phyloP scores from a whole-genome alignment of 768 basidiomycete genomes.

The Cystobasidium ongulense region DNA sequence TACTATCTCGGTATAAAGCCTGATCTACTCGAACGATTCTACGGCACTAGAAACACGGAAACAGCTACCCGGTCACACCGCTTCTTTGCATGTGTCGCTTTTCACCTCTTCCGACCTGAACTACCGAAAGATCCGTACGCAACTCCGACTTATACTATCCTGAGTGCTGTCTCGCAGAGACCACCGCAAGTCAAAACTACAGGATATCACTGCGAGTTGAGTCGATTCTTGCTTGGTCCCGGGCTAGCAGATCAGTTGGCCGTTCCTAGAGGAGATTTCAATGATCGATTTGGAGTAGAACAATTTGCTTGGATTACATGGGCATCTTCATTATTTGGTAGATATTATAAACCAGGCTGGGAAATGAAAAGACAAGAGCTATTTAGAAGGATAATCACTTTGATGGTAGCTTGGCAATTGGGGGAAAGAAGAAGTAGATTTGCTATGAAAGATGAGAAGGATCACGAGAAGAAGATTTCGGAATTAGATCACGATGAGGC shows the following conservation, averaged over 20 bases:
- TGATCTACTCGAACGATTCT: constrained; percentile 36
- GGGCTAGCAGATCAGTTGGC: constrained; percentile 42
- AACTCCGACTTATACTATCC: constrained; percentile 42
- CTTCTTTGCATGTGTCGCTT: constrained; percentile 43
- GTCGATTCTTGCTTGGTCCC: constrained; percentile 41
- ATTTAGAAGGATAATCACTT: constrained; percentile 38
- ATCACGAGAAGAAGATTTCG: constrained; percentile 35
- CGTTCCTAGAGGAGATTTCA: constrained; percentile 33
- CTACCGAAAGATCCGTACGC: constrained; percentile 30
- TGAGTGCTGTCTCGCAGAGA: constrained; percentile 39
- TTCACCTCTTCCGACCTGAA: constrained; percentile 40
- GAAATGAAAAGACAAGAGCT: constrained; percentile 38
- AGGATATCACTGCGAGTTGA: constrained; percentile 39
- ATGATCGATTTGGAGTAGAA: constrained; percentile 14
- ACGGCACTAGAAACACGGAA: constrained; percentile 34
- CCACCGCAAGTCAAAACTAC: constrained; percentile 38
- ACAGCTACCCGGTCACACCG: constrained; percentile 30
- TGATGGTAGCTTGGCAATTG: constrained; percentile 44
- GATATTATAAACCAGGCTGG: constrained; percentile 38
- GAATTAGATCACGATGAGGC: constrained; percentile 32
- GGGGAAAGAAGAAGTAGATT: constrained; percentile 42
- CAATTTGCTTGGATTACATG: constrained; percentile 21
- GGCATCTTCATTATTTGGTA: constrained; percentile 36
- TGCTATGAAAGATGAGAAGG: constrained; percentile 35
- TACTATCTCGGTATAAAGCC: constrained; percentile 45